These are phyloP conservation scores for Nitzschia sp. DNA, from an alignment of 108 stramenopile species.

Conservation along the genomic window DNA sequence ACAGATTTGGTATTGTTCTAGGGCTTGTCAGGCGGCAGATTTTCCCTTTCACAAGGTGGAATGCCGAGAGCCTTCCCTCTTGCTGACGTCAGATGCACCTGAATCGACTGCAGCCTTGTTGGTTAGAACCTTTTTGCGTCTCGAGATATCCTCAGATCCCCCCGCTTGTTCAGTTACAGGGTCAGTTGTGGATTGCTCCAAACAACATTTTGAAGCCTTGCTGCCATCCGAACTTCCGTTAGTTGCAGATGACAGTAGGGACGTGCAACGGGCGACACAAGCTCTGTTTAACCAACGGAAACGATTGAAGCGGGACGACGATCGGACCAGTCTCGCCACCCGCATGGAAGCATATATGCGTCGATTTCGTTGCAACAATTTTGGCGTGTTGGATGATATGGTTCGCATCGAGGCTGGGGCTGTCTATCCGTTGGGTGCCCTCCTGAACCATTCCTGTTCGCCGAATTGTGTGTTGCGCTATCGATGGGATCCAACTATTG, in stretches of 20 bases:
- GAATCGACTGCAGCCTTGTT: constrained; percentile 10
- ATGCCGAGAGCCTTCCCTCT: constrained; percentile 10
- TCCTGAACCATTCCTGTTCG: constrained; percentile 73
- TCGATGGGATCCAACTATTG: not conserved
- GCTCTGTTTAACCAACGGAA: not conserved
- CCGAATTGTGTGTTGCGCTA: constrained; percentile 66
- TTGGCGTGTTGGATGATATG: constrained; percentile 59
- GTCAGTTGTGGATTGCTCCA: not conserved
- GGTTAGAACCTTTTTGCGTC: constrained; percentile 15
- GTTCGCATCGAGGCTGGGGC: constrained; percentile 46
- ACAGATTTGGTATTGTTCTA: constrained; percentile 31
- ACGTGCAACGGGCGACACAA: not conserved
- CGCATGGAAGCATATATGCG: constrained; percentile 17
- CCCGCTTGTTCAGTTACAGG: not conserved
- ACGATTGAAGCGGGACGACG: not conserved
- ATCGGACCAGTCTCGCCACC: not conserved
- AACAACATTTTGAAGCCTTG: constrained; percentile 4
- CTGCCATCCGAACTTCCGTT: not conserved
- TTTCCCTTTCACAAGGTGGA: constrained; percentile 32
- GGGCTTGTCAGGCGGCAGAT: constrained; percentile 34
- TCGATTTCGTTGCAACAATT: constrained; percentile 58
- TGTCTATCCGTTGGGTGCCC: constrained; percentile 66
- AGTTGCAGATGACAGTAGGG: not conserved
- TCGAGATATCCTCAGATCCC: not conserved
- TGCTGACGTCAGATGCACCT: not conserved